phyloP scores from a whole-genome alignment of 1,139 yeast genomes.

The Diutina ranongensis region DNA sequence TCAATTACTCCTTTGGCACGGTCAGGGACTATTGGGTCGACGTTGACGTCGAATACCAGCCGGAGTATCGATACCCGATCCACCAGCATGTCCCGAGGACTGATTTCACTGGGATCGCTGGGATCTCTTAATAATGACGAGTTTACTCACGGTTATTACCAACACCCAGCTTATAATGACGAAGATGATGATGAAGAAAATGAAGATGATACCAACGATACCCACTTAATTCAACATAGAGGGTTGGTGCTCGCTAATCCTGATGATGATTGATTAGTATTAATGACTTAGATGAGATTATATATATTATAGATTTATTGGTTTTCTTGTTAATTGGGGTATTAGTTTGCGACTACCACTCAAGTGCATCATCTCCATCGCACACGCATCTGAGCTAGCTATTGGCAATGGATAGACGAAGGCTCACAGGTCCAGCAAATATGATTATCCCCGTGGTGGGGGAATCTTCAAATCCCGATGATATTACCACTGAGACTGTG shows the following conservation, averaged over 20 bases:
- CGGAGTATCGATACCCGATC: background rate
- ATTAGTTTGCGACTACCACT: too few relatives aligned
- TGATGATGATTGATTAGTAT: background rate
- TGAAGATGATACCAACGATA: background rate
- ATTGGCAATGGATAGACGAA: constrained; percentile 43
- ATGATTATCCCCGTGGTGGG: constrained; percentile 37
- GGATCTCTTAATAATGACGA: background rate
- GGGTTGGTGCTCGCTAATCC: constrained; percentile 5
- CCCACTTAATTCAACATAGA: background rate
- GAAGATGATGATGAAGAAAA: constrained; percentile 2
- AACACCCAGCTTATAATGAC: constrained; percentile 2
- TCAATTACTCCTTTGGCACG: constrained; percentile 1
- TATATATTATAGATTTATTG: background rate
- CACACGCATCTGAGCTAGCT: too few relatives aligned
- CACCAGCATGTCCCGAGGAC: background rate
- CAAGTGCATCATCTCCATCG: too few relatives aligned
- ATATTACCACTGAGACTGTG: constrained; percentile 8
- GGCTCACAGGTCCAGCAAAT: constrained; percentile 54
- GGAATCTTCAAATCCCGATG: constrained; percentile 8
- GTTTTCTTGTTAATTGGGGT: too few relatives aligned
- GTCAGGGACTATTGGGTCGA: background rate
- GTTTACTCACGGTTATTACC: constrained; percentile 1
- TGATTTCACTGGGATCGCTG: background rate
- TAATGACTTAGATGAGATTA: background rate
- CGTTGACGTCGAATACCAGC: background rate